phyloP scores from a whole-genome alignment of 2,329 filamentous ascomycete genomes.

The Aspergillus sp. region DNA sequence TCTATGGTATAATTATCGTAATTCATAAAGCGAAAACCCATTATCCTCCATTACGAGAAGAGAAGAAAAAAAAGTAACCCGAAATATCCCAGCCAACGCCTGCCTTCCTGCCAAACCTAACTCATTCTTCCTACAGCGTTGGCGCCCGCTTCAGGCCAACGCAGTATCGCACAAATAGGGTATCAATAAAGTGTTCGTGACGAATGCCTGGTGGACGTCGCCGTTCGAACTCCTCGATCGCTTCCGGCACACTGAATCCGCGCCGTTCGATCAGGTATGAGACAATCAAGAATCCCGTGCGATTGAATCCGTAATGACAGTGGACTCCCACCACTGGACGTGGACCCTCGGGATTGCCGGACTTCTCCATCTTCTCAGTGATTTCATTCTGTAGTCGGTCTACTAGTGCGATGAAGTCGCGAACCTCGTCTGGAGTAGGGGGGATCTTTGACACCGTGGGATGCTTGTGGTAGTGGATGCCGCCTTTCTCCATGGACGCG shows the following conservation, averaged over 20 bases:
- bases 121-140: slow-evolving; percentile 25
- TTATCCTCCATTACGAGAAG: slow-evolving; percentile 10
- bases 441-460: slow-evolving; percentile 91
- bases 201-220: slow-evolving; percentile 79
- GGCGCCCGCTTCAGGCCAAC: slow-evolving; percentile 50
- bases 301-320: slow-evolving; percentile 95
- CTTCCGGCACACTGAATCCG: slow-evolving; percentile 70
- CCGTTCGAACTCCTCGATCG: slow-evolving; percentile 74
- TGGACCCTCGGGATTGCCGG: slow-evolving; percentile 39
- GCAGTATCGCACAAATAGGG: slow-evolving; percentile 76
- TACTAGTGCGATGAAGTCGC: slow-evolving; percentile 60
- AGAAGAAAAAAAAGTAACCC: slow-evolving; percentile 5
- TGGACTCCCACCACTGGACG: slow-evolving; percentile 74
- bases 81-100: slow-evolving; percentile 19
- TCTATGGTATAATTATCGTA: slow-evolving; percentile 27
- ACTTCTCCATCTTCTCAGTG: slow-evolving; percentile 46
- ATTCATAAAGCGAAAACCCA: slow-evolving; percentile 23
- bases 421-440: slow-evolving; percentile 64
- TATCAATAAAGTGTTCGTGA: slow-evolving; percentile 85
- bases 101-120: not conserved
- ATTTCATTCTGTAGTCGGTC: slow-evolving; percentile 62
- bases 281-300: slow-evolving; percentile 87
- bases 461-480: slow-evolving; percentile 78
- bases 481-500: slow-evolving; percentile 63
- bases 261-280: slow-evolving; percentile 86